These are phyloP conservation scores for Capronia coronata DNA, from an alignment of 2,329 filamentous ascomycete genomes.

Conservation along the genomic window DNA sequence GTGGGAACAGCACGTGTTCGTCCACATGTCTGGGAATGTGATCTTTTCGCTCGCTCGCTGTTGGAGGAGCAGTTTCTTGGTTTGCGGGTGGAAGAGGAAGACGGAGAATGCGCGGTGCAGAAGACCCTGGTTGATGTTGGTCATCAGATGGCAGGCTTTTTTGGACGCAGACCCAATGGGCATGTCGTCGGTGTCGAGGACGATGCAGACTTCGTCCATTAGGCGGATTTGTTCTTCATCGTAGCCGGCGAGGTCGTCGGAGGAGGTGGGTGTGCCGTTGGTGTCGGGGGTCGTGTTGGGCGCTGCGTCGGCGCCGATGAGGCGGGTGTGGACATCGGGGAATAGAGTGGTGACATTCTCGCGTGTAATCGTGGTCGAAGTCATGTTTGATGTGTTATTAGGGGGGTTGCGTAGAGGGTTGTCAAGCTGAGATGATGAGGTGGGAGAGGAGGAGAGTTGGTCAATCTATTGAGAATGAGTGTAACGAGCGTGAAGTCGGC, in stretches of 20 bases:
- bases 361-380: constrained; percentile 59
- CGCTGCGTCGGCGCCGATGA: constrained; percentile 46
- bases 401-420: too few relatives aligned
- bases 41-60: constrained; percentile 96
- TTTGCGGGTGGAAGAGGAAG: constrained; percentile 83
- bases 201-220: constrained; percentile 99
- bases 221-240: constrained; percentile 95
- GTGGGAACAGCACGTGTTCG: constrained; percentile 98
- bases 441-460: background rate
- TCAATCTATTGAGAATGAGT: too few relatives aligned
- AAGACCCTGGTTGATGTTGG: constrained; percentile 93
- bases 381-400: too few relatives aligned
- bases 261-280: constrained; percentile 30
- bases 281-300: constrained; percentile 52
- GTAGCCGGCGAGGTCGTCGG: constrained; percentile 71
- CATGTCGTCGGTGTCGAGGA: constrained; percentile 81
- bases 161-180: constrained; percentile 96
- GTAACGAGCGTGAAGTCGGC: constrained; percentile 3
- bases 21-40: constrained; percentile 99
- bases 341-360: constrained; percentile 83
- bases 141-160: constrained; percentile 98
- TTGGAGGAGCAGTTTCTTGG: constrained; percentile 88
- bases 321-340: constrained; percentile 63
- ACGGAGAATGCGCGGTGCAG: constrained; percentile 96
- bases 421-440: background rate